A percentile compares a stretch with the other conserved stretches of the same genome.
Conservation (phyloP, 441 rosid species). For the Erodium texanum region DNA sequence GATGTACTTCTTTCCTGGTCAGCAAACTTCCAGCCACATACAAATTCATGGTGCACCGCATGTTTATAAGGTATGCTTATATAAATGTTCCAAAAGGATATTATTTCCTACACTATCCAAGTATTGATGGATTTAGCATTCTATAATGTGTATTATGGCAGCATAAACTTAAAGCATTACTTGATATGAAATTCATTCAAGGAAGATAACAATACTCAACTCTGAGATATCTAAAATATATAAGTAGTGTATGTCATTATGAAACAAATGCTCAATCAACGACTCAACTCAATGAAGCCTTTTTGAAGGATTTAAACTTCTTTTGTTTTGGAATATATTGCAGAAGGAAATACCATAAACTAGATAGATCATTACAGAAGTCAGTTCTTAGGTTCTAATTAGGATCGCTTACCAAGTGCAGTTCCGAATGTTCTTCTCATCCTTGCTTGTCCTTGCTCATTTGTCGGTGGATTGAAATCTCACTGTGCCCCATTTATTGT, state of each 20-base stretch:
- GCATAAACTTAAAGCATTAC: neutral
- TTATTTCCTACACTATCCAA: constrained; percentile 1
- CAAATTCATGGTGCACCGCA: constrained; percentile 91
- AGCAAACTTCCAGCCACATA: constrained; percentile 78
- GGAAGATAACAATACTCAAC: neutral
- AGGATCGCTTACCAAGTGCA: neutral
- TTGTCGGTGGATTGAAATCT: neutral
- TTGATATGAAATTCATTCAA: too few relatives aligned
- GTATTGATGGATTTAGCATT: neutral
- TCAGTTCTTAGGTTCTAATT: neutral
- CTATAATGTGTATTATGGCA: neutral
- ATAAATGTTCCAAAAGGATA: constrained; percentile 12
- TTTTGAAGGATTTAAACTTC: neutral
- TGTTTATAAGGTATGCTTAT: constrained; percentile 63
- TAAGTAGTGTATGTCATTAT: too few relatives aligned
- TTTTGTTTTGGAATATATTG: neutral
- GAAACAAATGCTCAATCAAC: too few relatives aligned
- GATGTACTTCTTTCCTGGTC: constrained; percentile 94
- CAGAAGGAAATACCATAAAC: neutral
- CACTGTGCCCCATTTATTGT: neutral
- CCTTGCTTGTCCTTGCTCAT: neutral
- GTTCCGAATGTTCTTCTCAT: neutral
- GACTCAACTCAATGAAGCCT: neutral
- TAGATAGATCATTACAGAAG: neutral
- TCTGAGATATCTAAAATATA: neutral